A percentile compares a stretch with the other conserved stretches of the same genome.
Evolutionary conservation across 2,329 filamentous ascomycete species (phyloP).

Genomic region (Sporothrix inflata): DNA sequence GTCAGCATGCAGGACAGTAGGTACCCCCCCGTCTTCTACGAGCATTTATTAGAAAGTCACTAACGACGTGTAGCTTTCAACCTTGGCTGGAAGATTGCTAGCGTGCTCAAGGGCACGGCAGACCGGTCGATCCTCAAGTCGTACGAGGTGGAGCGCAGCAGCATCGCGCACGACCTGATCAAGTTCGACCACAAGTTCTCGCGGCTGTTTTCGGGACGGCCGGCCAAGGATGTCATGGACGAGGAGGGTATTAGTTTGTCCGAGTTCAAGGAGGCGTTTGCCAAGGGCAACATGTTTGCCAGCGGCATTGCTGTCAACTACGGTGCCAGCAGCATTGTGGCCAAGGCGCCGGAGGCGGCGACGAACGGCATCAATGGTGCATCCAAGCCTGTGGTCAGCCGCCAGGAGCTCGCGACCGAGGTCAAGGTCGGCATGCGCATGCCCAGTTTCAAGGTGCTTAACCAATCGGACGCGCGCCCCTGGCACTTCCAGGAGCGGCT

Average conservation of each 20-base stretch:
- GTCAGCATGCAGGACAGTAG: constrained; percentile 67
- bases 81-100: constrained; percentile 60
- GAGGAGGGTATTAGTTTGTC: constrained; percentile 64
- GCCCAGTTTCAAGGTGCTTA: constrained; percentile 61
- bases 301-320: constrained; percentile 64
- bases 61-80: constrained; percentile 47
- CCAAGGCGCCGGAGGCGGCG: constrained; percentile 46
- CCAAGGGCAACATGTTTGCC: constrained; percentile 63
- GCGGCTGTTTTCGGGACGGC: constrained; percentile 59
- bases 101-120: constrained; percentile 50
- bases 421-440: constrained; percentile 60
- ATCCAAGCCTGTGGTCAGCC: constrained; percentile 31
- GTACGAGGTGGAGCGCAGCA: constrained; percentile 57
- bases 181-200: constrained; percentile 63
- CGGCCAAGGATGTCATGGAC: constrained; percentile 62
- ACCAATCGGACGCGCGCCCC: constrained; percentile 58
- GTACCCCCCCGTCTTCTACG: neutral
- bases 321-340: constrained; percentile 57
- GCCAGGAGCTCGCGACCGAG: constrained; percentile 49
- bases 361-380: neutral
- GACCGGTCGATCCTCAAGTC: constrained; percentile 51
- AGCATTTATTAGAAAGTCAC: neutral
- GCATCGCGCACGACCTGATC: constrained; percentile 68
- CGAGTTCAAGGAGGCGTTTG: constrained; percentile 64
- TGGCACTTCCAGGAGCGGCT: constrained; percentile 62